Base-by-base conservation (phyloP, 2,329 filamentous ascomycete species). In the Metarhizium brunneum region DNA sequence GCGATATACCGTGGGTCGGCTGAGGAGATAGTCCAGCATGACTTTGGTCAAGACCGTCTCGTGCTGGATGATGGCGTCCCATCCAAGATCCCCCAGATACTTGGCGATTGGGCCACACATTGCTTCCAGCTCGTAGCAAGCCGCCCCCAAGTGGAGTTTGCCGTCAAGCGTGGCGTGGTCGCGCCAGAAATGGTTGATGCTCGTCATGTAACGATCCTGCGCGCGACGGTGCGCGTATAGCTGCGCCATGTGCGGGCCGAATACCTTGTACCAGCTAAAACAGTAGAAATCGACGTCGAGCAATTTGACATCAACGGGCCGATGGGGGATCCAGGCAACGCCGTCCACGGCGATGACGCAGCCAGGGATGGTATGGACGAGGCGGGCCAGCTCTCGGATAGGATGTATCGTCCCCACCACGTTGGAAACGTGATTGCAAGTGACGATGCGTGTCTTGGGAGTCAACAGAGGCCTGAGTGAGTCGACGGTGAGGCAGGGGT, bases 211-310 rank as follows among this genome's bases (percentile, higher is more conserved):
- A 10, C 50, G 68, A 16, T 77, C 64, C 57, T 86, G 82, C 0
- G 82, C 83, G 0, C 68, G 64, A 4, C 73, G 73, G 29, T 81
- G 81, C 5, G 80, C 86, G 64, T 90, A 92, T 1, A 92, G 72
- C 59, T 86, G 80, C 0, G 87, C 78, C 1, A 91, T 76, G 61
- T 92, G 88, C 1, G 88, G 88, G 0, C 88, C 88, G 64, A 87
- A 92, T 2, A 91, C 82, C 67, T 92, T 92, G 71, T 92, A 92
- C 88, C 87, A 92, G 0, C 79, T 85, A 65, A 92, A 90, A n/a
- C 77, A 72, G 67, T 92, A 92, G 61, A 91, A 85, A 65, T 92
- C 88, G 0, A 87, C 85, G 1, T 79, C 87, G 0, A 90, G 74
- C 0, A 72, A 81, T 59, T 81, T 76, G 4, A 92, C 85, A 65